Conservation (phyloP, 2,329 filamentous ascomycete genomes). For the Penicillium psychrosexuale region DNA sequence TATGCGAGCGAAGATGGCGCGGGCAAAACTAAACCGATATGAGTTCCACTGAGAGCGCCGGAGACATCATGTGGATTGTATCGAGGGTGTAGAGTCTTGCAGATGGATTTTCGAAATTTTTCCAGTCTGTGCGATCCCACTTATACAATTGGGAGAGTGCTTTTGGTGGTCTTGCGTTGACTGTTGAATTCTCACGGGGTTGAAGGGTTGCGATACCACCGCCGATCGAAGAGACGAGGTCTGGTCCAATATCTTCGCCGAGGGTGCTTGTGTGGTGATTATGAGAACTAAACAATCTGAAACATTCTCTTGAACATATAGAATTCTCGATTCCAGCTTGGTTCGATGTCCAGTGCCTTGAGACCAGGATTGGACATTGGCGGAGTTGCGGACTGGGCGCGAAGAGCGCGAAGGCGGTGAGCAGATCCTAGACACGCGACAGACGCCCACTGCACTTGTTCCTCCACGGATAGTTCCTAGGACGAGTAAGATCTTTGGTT, state of each 20-base stretch:
- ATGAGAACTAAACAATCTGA: background rate
- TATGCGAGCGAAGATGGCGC: constrained; percentile 15
- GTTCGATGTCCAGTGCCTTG: background rate
- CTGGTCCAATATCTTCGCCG: background rate
- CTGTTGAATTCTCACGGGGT: background rate
- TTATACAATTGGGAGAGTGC: background rate
- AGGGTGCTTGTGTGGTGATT: background rate
- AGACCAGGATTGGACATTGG: background rate
- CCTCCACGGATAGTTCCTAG: background rate
- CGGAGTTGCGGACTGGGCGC: constrained; percentile 7
- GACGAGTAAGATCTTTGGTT: background rate
- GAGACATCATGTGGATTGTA: constrained; percentile 19
- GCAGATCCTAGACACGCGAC: background rate
- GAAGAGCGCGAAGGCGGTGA: constrained; percentile 4
- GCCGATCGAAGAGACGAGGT: background rate
- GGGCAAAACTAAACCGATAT: constrained; percentile 17
- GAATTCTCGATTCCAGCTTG: background rate
- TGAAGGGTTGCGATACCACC: constrained; percentile 1
- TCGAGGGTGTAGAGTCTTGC: background rate
- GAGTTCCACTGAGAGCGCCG: constrained; percentile 9
- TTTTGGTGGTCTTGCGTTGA: constrained; percentile 1
- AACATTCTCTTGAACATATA: background rate
- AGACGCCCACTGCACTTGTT: background rate
- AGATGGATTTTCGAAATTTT: background rate
- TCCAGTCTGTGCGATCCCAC: background rate